Evolutionary conservation across 805 yeast species (phyloP), one percentile per base, ranked within the genome.

Genomic region (Metschnikowia reukaufii): DNA sequence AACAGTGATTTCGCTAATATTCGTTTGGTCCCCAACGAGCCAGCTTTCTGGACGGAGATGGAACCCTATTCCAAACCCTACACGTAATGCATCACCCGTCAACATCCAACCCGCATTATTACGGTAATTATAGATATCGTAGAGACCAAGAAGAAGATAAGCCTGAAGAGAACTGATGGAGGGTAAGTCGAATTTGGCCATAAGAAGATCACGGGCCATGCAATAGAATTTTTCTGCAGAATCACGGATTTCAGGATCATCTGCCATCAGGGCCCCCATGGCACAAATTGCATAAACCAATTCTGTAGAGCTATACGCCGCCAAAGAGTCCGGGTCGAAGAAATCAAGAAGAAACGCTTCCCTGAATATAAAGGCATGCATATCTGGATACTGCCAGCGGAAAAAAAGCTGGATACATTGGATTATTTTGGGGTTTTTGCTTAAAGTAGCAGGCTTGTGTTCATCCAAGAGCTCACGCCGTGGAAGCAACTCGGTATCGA

Each of bases 301-400:
- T 30, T 51, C 51, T 4, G 45, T 36, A 10, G 54, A 47, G 37
- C 48, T 40, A 39, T 51, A 50, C 16, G 47, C 41, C 13, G 44
- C 47, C 18, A 33, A 23, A 6, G 50, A 43, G 16, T 50, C 42
- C 13, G 54, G 48, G 31, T 51, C 45, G 27, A 41, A 47, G 31
- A 51, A 51, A 30, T 51, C 55, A 4, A 49, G 47, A 18, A 51
- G 44, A 31, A 51, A 51, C 16, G 55, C 55, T 19, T 51, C 55
- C 12, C 55, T 44, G 37, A 49, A 51, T 12, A 51, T 46, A 30
- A 51, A 51, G n/a, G 53, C 47, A 32, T 49, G 54, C 47, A 50
- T 42, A 36, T 50, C 55, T 1, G 55, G 55, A 36, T 51, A 51
- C 45, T 47, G 54, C 55, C 55, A 51, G 25, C 50, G 44, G 37